Evolutionary conservation across 2,329 filamentous ascomycete species (phyloP).

Genomic region (Colletotrichum tamarilloi): DNA sequence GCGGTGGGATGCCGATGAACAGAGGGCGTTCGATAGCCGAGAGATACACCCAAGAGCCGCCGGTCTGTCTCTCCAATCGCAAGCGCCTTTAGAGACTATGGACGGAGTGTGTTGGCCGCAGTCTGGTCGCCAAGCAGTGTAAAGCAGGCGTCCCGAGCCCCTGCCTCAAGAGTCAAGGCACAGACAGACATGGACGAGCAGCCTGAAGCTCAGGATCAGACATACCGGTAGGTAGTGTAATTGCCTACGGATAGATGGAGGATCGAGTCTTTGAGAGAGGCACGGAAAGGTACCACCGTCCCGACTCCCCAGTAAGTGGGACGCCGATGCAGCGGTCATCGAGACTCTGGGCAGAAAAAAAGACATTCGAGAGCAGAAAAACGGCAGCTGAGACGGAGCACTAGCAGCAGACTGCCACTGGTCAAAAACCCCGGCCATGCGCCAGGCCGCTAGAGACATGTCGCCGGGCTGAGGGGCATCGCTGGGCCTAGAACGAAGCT

Average conservation of each 20-base stretch:
- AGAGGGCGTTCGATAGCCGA: background rate
- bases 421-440: slow-evolving; percentile 5
- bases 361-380: background rate
- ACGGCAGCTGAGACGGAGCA: background rate
- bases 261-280: background rate
- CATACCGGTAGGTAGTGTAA: background rate
- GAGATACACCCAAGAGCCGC: no score
- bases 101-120: no score
- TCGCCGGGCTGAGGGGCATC: slow-evolving; percentile 11
- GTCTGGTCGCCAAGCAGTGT: no score
- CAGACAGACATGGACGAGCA: background rate
- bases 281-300: background rate
- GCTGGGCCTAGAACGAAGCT: slow-evolving; percentile 29
- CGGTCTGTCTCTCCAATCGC: background rate
- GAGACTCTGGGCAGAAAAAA: slow-evolving; percentile 28
- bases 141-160: background rate
- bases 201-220: background rate
- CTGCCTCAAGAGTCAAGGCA: background rate
- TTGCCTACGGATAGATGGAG: no score
- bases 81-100: background rate
- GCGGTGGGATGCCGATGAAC: slow-evolving; percentile 55
- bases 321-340: slow-evolving; percentile 4
- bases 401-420: background rate
- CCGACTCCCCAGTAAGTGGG: slow-evolving; percentile 19
- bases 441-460: slow-evolving; percentile 12